Evolutionary conservation across 2,329 filamentous ascomycete genomes (phyloP).

Genomic region (Anthostomella pinea): DNA sequence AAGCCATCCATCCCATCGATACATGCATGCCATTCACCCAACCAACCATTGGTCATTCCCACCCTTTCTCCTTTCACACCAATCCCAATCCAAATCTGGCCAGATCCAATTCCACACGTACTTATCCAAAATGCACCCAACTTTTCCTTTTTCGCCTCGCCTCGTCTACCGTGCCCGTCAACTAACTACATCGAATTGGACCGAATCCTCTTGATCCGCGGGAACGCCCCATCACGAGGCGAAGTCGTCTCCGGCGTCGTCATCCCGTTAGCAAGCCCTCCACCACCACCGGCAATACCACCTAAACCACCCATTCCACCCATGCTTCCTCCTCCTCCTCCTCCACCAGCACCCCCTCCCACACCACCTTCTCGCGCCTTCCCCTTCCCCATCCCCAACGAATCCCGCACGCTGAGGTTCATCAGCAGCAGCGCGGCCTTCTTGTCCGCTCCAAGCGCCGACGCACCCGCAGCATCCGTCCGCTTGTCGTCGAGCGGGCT

Average conservation of each 20-base stretch:
- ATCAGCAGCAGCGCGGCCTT: conserved; percentile 47
- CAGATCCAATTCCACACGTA: no score
- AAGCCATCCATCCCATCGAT: no score
- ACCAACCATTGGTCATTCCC: no score
- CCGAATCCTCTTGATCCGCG: conserved; percentile 39
- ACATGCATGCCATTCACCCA: no score
- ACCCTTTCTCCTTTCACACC: conserved; percentile 1
- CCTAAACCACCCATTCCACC: neutral
- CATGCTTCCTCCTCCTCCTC: conserved; percentile 6
- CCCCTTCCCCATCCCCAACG: conserved; percentile 9
- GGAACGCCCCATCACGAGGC: conserved; percentile 24
- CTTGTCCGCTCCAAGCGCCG: conserved; percentile 39
- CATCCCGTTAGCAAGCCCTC: no score
- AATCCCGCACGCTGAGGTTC: conserved; percentile 44
- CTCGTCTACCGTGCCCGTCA: neutral
- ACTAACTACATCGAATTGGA: conserved; percentile 37
- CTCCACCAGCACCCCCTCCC: conserved; percentile 12
- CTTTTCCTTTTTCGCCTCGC: neutral
- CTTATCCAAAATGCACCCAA: no score
- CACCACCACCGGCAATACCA: conserved; percentile 1
- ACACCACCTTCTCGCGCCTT: neutral
- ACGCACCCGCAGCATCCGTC: no score
- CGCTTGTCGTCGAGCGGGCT: no score
- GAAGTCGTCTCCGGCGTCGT: conserved; percentile 19
- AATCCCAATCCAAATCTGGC: no score